phyloP scores from a whole-genome alignment of 2,329 filamentous ascomycete species.

The Colletotrichum higginsianum region DNA sequence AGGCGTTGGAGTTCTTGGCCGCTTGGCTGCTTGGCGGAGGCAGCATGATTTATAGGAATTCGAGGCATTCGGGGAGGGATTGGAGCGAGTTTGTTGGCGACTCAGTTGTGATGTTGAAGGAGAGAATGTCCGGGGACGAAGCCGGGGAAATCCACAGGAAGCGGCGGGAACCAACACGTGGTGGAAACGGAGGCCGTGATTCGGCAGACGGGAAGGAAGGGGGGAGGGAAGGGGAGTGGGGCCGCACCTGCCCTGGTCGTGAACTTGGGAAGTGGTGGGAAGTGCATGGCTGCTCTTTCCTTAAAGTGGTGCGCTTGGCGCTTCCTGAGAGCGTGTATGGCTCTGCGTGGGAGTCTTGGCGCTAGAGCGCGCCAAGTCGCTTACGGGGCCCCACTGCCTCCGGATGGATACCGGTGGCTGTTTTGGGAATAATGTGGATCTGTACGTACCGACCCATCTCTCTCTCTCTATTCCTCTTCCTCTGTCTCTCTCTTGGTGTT shows the following conservation, averaged over 20 bases:
- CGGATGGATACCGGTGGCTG: constrained; percentile 23
- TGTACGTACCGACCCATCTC: not conserved
- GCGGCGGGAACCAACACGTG: constrained; percentile 35
- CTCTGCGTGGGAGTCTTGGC: constrained; percentile 14
- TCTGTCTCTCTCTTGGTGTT: not conserved
- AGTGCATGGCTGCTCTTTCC: not conserved
- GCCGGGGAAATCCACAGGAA: constrained; percentile 28
- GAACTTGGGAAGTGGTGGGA: too few relatives aligned
- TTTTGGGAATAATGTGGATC: constrained; percentile 6
- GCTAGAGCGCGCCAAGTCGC: constrained; percentile 37
- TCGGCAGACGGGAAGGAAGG: constrained; percentile 27
- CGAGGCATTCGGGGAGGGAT: constrained; percentile 3
- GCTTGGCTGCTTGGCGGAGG: constrained; percentile 41
- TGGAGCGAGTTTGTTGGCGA: constrained; percentile 6
- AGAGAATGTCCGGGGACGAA: constrained; percentile 9
- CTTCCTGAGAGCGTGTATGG: constrained; percentile 7
- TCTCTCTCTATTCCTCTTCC: not conserved
- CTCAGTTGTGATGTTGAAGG: not conserved
- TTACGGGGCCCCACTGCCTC: not conserved
- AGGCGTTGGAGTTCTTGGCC: constrained; percentile 28
- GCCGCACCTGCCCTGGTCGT: constrained; percentile 13
- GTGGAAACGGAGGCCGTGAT: constrained; percentile 32
- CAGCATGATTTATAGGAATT: constrained; percentile 33
- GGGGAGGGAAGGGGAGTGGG: constrained; percentile 17
- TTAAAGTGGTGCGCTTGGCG: constrained; percentile 23